Conservation (phyloP, 2,329 filamentous ascomycete species). For the Cryphonectria carpinicola region DNA sequence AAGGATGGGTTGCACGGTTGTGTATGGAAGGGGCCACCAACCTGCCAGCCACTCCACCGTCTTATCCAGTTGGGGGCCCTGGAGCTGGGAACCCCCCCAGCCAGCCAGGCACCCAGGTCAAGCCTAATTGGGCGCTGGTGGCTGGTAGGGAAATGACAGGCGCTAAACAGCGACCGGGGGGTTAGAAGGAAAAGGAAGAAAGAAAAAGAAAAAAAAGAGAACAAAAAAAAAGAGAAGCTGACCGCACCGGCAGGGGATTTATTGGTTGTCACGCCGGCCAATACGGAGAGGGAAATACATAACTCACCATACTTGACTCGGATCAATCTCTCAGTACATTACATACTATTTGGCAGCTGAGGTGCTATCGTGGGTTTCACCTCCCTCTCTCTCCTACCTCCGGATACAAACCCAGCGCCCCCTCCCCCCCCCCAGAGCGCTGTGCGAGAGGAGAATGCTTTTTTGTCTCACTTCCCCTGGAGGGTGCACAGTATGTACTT, state of each 20-base stretch:
- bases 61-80: background rate
- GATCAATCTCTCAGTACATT: background rate
- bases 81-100: background rate
- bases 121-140: conserved; percentile 1
- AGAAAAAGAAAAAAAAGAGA: too few relatives aligned
- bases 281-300: conserved; percentile 2
- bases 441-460: background rate
- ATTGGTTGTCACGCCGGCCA: conserved; percentile 23
- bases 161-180: conserved; percentile 15
- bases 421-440: background rate
- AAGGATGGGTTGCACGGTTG: too few relatives aligned
- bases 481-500: background rate
- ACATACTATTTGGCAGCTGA: background rate
- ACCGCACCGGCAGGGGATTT: background rate
- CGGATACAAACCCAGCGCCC: background rate
- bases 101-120: background rate
- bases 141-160: conserved; percentile 12
- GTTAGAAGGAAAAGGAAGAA: too few relatives aligned
- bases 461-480: background rate
- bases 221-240: too few relatives aligned
- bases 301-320: background rate
- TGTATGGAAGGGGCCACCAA: background rate
- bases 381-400: background rate
- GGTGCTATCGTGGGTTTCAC: background rate
- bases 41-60: background rate